Conservation (phyloP, 1,284 basidiomycete genomes). For the Sporisorium reilianum region DNA sequence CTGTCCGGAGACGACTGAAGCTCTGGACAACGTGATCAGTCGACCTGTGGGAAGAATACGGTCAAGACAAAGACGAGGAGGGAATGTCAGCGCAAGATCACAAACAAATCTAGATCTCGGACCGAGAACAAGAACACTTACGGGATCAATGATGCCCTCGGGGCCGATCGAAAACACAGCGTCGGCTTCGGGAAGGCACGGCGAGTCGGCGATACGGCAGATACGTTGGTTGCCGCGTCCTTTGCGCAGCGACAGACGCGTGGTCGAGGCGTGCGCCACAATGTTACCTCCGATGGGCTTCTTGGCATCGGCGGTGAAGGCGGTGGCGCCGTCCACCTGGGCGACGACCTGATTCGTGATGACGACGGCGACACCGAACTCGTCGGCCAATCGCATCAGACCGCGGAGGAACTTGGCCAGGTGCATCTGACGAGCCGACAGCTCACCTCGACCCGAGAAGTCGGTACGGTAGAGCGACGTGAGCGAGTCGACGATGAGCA, state of each 20-base stretch:
- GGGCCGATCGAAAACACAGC: conserved; percentile 87
- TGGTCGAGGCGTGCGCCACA: conserved; percentile 69
- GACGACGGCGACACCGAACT: conserved; percentile 97
- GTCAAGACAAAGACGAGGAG: background rate
- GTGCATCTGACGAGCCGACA: conserved; percentile 94
- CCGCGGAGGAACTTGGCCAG: conserved; percentile 96
- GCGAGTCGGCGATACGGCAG: conserved; percentile 97
- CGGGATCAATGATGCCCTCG: conserved; percentile 70
- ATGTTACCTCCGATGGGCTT: conserved; percentile 81
- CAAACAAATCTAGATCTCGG: background rate
- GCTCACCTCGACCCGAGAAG: conserved; percentile 93
- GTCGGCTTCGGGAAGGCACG: conserved; percentile 96
- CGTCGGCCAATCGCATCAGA: conserved; percentile 92
- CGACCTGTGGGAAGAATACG: conserved; percentile 1
- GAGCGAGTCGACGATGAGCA: conserved; percentile 96
- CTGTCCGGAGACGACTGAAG: too few relatives aligned
- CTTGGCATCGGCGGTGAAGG: conserved; percentile 77
- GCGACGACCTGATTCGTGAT: conserved; percentile 99
- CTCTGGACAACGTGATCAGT: background rate
- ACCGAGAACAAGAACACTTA: conserved; percentile 6
- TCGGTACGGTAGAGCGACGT: conserved; percentile 96
- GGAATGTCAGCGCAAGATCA: conserved; percentile 1
- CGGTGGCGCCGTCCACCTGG: conserved; percentile 78
- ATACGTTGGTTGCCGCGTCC: conserved; percentile 90
- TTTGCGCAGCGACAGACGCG: conserved; percentile 85